Conservation (phyloP, 805 yeast genomes). For the Starmera dryadoides region DNA sequence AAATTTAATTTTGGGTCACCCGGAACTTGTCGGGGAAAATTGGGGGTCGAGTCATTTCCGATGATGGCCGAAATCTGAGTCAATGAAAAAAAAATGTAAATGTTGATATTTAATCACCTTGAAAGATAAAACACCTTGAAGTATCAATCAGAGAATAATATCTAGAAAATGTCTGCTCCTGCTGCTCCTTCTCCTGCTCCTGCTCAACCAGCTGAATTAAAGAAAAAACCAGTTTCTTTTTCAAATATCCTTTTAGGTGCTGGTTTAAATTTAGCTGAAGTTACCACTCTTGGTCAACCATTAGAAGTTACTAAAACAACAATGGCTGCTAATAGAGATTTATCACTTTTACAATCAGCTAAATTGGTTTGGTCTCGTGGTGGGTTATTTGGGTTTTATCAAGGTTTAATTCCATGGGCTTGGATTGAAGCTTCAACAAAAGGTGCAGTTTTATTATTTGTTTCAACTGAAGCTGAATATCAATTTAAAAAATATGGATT, state of each 20-base stretch:
- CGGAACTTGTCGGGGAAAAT: too few relatives aligned
- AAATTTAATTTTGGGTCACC: too few relatives aligned
- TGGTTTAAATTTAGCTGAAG: conserved; percentile 86
- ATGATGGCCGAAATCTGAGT: too few relatives aligned
- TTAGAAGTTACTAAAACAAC: conserved; percentile 94
- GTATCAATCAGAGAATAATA: too few relatives aligned
- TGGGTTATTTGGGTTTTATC: conserved; percentile 87
- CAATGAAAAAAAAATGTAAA: too few relatives aligned
- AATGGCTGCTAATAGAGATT: conserved; percentile 91
- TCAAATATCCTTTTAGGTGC: conserved; percentile 92
- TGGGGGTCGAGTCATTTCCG: too few relatives aligned
- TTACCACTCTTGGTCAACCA: conserved; percentile 93
- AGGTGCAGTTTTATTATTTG: conserved; percentile 92
- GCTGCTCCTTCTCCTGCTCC: too few relatives aligned
- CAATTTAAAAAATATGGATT: conserved; percentile 57
- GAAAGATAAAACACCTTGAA: too few relatives aligned
- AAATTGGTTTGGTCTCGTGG: conserved; percentile 88
- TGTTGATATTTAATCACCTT: too few relatives aligned
- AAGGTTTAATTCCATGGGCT: conserved; percentile 98
- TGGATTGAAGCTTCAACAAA: conserved; percentile 99
- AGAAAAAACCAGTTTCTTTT: conserved; percentile 83
- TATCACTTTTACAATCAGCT: conserved; percentile 61
- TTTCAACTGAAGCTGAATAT: conserved; percentile 88
- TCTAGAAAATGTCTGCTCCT: too few relatives aligned
- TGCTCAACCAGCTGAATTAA: neutral